A percentile compares a stretch with the other conserved stretches of the same genome.
Evolutionary conservation across 2,329 filamentous ascomycete species (phyloP).

Genomic region (Alternaria novae-zelandiae): DNA sequence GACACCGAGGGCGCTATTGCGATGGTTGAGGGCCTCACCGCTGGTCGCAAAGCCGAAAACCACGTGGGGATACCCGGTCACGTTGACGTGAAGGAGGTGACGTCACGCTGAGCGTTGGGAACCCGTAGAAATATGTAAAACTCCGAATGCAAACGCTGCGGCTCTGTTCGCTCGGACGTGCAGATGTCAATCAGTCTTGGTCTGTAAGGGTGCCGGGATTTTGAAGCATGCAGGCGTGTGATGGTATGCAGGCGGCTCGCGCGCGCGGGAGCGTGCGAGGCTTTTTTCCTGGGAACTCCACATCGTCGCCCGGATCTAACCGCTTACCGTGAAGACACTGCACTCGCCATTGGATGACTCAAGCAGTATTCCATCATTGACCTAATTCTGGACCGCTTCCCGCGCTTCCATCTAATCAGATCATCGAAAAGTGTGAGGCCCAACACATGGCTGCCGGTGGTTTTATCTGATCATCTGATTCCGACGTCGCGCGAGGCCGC

Average conservation of each 20-base stretch:
- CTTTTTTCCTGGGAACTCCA: slow-evolving; percentile 5
- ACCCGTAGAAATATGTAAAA: slow-evolving; percentile 6
- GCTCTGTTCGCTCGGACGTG: neutral
- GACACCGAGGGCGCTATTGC: slow-evolving; percentile 84
- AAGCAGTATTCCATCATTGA: neutral
- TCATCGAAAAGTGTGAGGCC: slow-evolving; percentile 17
- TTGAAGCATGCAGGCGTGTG: slow-evolving; percentile 6
- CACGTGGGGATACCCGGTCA: slow-evolving; percentile 42
- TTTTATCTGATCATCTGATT: slow-evolving; percentile 39
- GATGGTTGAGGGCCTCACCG: slow-evolving; percentile 71
- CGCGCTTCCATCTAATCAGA: slow-evolving; percentile 34
- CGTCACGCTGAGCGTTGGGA: neutral
- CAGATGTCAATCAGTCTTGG: slow-evolving; percentile 3
- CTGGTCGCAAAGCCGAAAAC: slow-evolving; percentile 31
- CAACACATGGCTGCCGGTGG: slow-evolving; percentile 5
- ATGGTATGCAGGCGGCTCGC: slow-evolving; percentile 18
- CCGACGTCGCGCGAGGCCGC: slow-evolving; percentile 22
- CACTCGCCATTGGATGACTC: slow-evolving; percentile 1
- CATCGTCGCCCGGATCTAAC: slow-evolving; percentile 14
- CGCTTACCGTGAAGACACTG: slow-evolving; percentile 8
- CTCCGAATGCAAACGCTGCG: neutral
- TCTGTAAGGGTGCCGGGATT: neutral
- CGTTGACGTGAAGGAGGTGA: slow-evolving; percentile 33
- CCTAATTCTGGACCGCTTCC: slow-evolving; percentile 4
- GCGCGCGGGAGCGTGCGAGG: slow-evolving; percentile 7